A percentile compares a stretch with the other conserved stretches of the same genome.
These are phyloP conservation scores for Sphenostylis stenocarpa DNA, from an alignment of 306 rosid species.

Conservation along the genomic window DNA sequence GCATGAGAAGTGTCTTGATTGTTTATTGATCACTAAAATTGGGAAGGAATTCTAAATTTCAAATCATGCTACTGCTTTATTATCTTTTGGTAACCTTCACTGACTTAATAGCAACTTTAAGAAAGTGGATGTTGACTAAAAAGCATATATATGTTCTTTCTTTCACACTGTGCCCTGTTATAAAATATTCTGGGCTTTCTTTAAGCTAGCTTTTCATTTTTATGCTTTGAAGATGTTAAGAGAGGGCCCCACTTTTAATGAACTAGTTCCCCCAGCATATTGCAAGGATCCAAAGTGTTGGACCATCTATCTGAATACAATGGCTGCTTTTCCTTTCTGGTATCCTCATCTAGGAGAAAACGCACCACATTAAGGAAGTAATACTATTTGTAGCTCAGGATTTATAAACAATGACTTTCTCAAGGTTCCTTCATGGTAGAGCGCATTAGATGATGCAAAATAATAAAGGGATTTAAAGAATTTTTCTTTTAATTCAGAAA, in stretches of 20 bases:
- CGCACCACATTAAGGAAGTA: slow-evolving; percentile 24
- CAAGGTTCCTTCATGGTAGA: slow-evolving; percentile 12
- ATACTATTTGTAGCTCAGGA: slow-evolving; percentile 4
- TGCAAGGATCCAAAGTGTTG: slow-evolving; percentile 42
- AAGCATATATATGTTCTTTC: slow-evolving; percentile 39
- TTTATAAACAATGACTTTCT: slow-evolving; percentile 25
- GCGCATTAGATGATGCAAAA: slow-evolving; percentile 18
- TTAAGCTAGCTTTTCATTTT: slow-evolving; percentile 41
- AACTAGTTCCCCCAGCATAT: slow-evolving; percentile 54
- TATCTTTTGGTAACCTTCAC: slow-evolving; percentile 23
- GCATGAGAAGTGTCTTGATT: slow-evolving; percentile 17
- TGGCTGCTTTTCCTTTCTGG: slow-evolving; percentile 33
- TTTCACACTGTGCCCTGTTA: slow-evolving; percentile 33
- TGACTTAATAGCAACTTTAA: slow-evolving; percentile 33
- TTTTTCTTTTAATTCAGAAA: neutral
- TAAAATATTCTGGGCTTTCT: slow-evolving; percentile 46
- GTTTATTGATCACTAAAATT: slow-evolving; percentile 3
- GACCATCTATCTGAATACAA: slow-evolving; percentile 40
- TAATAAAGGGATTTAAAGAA: neutral
- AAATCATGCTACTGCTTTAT: slow-evolving; percentile 22
- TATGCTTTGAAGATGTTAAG: slow-evolving; percentile 47
- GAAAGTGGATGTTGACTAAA: slow-evolving; percentile 30
- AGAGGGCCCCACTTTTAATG: slow-evolving; percentile 47
- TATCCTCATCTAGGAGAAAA: slow-evolving; percentile 30
- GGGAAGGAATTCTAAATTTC: slow-evolving; percentile 27